Percentiles rank a stretch among this genome's conserved stretches.
These are phyloP conservation scores for Phialophora tarda DNA, from an alignment of 2,329 filamentous ascomycete species.

Conservation along the genomic window DNA sequence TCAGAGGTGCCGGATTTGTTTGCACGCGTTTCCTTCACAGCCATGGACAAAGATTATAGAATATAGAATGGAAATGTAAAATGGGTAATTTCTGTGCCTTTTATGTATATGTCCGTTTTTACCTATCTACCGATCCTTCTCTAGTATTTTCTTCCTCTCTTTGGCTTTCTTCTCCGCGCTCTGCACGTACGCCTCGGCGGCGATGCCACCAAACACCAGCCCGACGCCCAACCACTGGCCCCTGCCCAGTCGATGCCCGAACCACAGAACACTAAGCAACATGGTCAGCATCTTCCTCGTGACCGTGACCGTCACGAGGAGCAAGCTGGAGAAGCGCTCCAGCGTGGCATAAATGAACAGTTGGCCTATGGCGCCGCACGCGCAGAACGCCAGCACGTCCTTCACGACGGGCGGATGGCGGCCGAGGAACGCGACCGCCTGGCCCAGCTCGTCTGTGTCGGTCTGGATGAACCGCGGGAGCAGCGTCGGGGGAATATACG, in stretches of 20 bases:
- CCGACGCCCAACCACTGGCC: slow-evolving; percentile 95
- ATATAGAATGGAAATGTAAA: neutral
- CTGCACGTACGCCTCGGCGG: slow-evolving; percentile 82
- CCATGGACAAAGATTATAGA: no score
- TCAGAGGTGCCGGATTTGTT: no score
- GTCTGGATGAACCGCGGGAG: slow-evolving; percentile 67
- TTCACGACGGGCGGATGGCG: slow-evolving; percentile 80
- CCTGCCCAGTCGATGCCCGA: slow-evolving; percentile 81
- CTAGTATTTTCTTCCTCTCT: slow-evolving; percentile 56
- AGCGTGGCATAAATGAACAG: slow-evolving; percentile 98
- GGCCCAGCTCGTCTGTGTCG: slow-evolving; percentile 74
- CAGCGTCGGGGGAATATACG: slow-evolving; percentile 75
- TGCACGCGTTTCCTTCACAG: no score
- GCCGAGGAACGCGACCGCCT: slow-evolving; percentile 80
- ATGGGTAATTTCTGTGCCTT: no score
- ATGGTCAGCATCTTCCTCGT: slow-evolving; percentile 99
- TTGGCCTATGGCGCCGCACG: slow-evolving; percentile 90
- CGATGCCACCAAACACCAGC: slow-evolving; percentile 93
- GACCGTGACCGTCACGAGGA: slow-evolving; percentile 94
- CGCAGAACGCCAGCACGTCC: slow-evolving; percentile 87
- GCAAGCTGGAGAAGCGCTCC: slow-evolving; percentile 85
- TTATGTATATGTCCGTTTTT: neutral
- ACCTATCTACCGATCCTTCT: slow-evolving; percentile 1
- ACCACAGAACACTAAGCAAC: slow-evolving; percentile 93
- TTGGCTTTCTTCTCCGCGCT: slow-evolving; percentile 83